Conservation (phyloP, 768 basidiomycete genomes). For the Pleurotus platypus region DNA sequence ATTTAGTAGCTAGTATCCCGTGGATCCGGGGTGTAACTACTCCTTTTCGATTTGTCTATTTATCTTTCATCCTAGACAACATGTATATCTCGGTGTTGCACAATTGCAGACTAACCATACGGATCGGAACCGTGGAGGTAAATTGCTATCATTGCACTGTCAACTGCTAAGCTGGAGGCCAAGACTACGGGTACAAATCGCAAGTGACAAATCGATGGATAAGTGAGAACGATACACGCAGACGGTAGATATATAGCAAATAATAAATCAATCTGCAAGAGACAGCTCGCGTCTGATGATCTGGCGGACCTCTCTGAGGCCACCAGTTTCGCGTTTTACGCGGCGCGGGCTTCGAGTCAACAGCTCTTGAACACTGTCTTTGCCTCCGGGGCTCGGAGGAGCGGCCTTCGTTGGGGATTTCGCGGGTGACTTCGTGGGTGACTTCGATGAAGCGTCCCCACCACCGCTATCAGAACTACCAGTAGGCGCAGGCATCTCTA, state of each 20-base stretch:
- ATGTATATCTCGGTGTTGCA: background rate
- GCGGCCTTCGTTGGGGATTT: conserved; percentile 15
- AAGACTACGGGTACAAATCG: no score
- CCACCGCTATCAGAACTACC: conserved; percentile 16
- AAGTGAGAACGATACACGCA: background rate
- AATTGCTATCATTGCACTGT: background rate
- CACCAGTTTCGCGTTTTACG: conserved; percentile 68
- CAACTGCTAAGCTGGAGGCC: background rate
- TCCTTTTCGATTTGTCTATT: background rate
- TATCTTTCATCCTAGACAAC: background rate
- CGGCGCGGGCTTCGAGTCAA: conserved; percentile 67
- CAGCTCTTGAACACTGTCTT: conserved; percentile 59
- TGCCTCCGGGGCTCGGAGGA: conserved; percentile 55
- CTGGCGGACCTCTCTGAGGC: conserved; percentile 76
- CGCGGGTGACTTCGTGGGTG: conserved; percentile 31
- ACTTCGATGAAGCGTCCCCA: conserved; percentile 19
- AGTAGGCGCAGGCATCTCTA: conserved; percentile 56
- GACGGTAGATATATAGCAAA: background rate
- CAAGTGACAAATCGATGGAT: no score
- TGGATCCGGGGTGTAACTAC: conserved; percentile 5
- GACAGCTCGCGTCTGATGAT: conserved; percentile 79
- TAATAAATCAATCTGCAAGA: conserved; percentile 46
- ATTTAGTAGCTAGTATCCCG: conserved; percentile 2
- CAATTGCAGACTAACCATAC: no score
- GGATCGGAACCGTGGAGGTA: no score